A percentile compares a stretch with the other conserved stretches of the same genome.
Conservation (phyloP, 768 basidiomycete species). For the Mycena capillaripes region DNA sequence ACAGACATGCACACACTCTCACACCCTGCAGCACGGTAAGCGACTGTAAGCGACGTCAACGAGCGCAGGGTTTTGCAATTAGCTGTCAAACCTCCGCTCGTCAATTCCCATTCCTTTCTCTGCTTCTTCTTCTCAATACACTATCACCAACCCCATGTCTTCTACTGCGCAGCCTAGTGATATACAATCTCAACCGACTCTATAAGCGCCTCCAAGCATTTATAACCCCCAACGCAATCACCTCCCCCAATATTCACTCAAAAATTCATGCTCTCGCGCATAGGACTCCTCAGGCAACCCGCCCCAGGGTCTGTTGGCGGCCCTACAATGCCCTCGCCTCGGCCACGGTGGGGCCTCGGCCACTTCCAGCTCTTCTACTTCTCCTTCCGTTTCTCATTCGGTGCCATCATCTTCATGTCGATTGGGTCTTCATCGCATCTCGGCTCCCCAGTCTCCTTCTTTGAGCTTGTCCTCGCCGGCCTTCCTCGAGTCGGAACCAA, state of each 20-base stretch:
- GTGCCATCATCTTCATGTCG: slow-evolving; percentile 66
- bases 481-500: too few relatives aligned
- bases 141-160: slow-evolving; percentile 39
- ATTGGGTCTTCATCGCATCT: too few relatives aligned
- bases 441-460: too few relatives aligned
- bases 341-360: too few relatives aligned
- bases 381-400: slow-evolving; percentile 61
- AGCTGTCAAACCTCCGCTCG: slow-evolving; percentile 47
- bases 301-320: slow-evolving; percentile 84
- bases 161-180: slow-evolving; percentile 51
- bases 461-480: too few relatives aligned
- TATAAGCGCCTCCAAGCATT: slow-evolving; percentile 40
- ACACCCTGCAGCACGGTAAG: too few relatives aligned
- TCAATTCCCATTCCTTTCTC: slow-evolving; percentile 39
- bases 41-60: too few relatives aligned
- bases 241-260: slow-evolving; percentile 31
- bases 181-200: slow-evolving; percentile 45
- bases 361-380: slow-evolving; percentile 54
- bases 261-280: slow-evolving; percentile 68
- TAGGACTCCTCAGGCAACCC: slow-evolving; percentile 76
- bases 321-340: slow-evolving; percentile 71
- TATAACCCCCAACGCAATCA: slow-evolving; percentile 47
- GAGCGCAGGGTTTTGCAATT: too few relatives aligned
- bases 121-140: slow-evolving; percentile 31
- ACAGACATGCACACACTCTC: too few relatives aligned